These are phyloP conservation scores for Aspergillus hiratsukae DNA, from an alignment of 2,329 filamentous ascomycete genomes.

Conservation along the genomic window DNA sequence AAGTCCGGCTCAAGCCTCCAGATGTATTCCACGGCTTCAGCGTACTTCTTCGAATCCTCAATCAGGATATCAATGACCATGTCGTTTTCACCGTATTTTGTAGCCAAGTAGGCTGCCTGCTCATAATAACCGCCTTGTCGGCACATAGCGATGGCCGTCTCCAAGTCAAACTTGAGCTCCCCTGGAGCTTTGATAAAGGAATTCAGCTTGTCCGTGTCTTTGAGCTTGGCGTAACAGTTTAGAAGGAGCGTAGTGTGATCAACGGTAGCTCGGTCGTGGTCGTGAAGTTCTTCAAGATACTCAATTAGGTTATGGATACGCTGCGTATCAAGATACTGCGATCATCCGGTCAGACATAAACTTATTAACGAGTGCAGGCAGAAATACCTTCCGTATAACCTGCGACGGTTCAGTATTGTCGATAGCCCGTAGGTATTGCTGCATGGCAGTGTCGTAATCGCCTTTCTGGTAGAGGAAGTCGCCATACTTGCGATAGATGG, in stretches of 20 bases:
- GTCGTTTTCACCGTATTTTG: conserved; percentile 89
- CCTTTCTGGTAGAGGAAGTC: conserved; percentile 93
- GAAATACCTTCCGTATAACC: conserved; percentile 76
- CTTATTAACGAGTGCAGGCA: neutral
- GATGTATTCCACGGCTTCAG: conserved; percentile 84
- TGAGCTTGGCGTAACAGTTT: conserved; percentile 97
- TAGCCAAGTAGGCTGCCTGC: conserved; percentile 90
- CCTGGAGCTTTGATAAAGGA: conserved; percentile 88
- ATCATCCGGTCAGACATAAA: conserved; percentile 9
- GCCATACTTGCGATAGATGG: conserved; percentile 89
- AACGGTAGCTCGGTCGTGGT: conserved; percentile 85
- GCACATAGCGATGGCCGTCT: conserved; percentile 96
- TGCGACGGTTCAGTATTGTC: conserved; percentile 95
- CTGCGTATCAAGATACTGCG: conserved; percentile 88
- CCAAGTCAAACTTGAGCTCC: conserved; percentile 91
- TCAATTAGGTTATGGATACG: conserved; percentile 96
- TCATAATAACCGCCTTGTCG: conserved; percentile 95
- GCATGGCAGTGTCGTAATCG: conserved; percentile 98
- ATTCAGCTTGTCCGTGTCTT: conserved; percentile 94
- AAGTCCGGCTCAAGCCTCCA: conserved; percentile 76
- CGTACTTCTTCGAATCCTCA: conserved; percentile 88
- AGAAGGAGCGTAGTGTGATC: conserved; percentile 92
- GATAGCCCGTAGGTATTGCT: conserved; percentile 93
- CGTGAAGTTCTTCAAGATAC: conserved; percentile 92
- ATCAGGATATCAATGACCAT: conserved; percentile 93